phyloP scores from a whole-genome alignment of 805 yeast genomes.

The Zygosaccharomyces bailii region DNA sequence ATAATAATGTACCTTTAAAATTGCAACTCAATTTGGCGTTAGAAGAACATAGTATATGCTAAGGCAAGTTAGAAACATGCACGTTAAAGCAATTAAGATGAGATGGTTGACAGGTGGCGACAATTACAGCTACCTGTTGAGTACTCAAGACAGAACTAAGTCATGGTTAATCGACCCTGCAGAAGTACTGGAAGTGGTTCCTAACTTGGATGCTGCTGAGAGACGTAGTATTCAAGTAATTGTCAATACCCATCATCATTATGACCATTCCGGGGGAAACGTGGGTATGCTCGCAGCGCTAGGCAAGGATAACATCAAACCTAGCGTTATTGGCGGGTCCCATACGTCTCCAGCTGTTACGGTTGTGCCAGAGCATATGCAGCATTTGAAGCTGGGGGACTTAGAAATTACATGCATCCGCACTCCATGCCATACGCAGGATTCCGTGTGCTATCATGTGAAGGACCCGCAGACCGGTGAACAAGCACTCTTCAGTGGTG shows the following conservation, averaged over 20 bases:
- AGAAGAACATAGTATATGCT: constrained; percentile 3
- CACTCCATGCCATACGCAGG: constrained; percentile 98
- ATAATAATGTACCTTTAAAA: constrained; percentile 1
- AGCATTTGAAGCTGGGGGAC: constrained; percentile 41
- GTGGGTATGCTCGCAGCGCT: constrained; percentile 32
- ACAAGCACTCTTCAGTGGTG: constrained; percentile 88
- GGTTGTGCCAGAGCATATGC: constrained; percentile 64
- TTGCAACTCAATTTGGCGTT: background rate
- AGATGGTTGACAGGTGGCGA: constrained; percentile 88
- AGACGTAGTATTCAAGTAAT: constrained; percentile 60
- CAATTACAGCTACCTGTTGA: constrained; percentile 78
- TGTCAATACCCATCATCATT: constrained; percentile 95
- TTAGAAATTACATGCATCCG: constrained; percentile 75
- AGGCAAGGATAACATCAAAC: constrained; percentile 43
- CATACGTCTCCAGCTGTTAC: constrained; percentile 56
- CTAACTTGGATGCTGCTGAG: constrained; percentile 41
- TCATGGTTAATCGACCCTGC: constrained; percentile 95
- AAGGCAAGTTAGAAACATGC: constrained; percentile 56
- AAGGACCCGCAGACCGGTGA: constrained; percentile 60
- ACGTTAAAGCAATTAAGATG: constrained; percentile 79
- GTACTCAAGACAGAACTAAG: constrained; percentile 53
- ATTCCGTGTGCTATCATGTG: constrained; percentile 84
- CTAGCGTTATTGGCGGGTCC: constrained; percentile 65
- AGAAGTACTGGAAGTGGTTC: constrained; percentile 65
- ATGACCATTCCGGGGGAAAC: constrained; percentile 93